These are phyloP conservation scores for Phaeophleospora eucalypticola DNA, from an alignment of 2,329 filamentous ascomycete genomes.

Conservation along the genomic window DNA sequence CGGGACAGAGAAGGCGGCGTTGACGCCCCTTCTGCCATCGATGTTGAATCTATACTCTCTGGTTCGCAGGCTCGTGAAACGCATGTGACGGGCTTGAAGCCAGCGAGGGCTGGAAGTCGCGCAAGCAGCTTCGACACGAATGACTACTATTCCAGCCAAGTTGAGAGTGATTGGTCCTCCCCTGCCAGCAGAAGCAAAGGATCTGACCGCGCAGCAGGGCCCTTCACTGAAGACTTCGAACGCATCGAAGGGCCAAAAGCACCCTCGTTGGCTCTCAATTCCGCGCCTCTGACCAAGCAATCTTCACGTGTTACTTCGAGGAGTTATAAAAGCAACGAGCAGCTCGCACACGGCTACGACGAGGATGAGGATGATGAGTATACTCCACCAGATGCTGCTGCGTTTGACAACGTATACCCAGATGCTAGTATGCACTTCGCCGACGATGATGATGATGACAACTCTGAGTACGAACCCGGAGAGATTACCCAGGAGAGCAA, in stretches of 20 bases:
- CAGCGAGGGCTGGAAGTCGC: conserved; percentile 52
- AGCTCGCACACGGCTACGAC: conserved; percentile 16
- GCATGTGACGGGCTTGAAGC: conserved; percentile 55
- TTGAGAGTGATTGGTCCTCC: conserved; percentile 66
- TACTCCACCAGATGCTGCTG: conserved; percentile 28
- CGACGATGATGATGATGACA: conserved; percentile 28
- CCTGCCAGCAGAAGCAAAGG: conserved; percentile 40
- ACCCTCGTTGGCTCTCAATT: conserved; percentile 10
- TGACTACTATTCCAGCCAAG: conserved; percentile 91
- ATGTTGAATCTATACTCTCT: conserved; percentile 41
- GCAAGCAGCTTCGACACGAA: conserved; percentile 82
- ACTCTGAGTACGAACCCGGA: conserved; percentile 36
- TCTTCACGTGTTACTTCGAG: not conserved
- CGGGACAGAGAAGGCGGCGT: conserved; percentile 48
- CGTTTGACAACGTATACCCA: conserved; percentile 22
- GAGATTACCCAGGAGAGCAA: conserved; percentile 29
- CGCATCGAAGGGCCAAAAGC: conserved; percentile 14
- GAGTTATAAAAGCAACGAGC: not conserved
- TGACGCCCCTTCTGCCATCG: conserved; percentile 42
- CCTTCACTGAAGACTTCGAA: conserved; percentile 27
- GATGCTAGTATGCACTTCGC: conserved; percentile 15
- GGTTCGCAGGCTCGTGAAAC: conserved; percentile 69
- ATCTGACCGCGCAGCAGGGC: conserved; percentile 43
- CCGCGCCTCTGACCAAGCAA: conserved; percentile 8
- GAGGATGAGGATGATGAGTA: conserved; percentile 32